phyloP scores from a whole-genome alignment of 2,329 filamentous ascomycete species.

The Cladophialophora exuberans region DNA sequence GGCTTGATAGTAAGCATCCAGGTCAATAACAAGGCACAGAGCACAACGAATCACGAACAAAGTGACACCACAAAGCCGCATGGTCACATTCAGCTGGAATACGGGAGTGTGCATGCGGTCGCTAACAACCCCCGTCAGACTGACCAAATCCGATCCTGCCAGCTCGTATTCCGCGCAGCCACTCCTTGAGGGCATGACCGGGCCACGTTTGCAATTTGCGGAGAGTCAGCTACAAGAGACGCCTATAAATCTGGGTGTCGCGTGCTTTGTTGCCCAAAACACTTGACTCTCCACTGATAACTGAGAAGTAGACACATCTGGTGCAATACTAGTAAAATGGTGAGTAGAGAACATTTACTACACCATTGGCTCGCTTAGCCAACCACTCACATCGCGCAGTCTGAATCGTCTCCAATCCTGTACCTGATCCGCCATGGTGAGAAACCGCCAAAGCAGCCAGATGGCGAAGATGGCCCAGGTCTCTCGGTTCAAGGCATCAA shows the following conservation, averaged over 20 bases:
- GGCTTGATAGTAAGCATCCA: not conserved
- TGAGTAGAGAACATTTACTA: not conserved
- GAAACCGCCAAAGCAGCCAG: conserved; percentile 55
- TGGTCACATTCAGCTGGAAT: not conserved
- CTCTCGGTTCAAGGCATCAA: conserved; percentile 56
- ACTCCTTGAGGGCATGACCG: not conserved
- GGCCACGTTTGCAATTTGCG: too few species aligned
- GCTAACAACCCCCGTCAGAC: not conserved
- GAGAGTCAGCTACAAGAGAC: not conserved
- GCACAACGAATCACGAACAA: not conserved
- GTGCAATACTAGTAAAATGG: too few species aligned
- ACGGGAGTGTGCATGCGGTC: not conserved
- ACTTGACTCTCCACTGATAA: too few species aligned
- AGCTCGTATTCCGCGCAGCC: conserved; percentile 1
- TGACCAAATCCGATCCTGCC: not conserved
- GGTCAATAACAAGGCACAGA: not conserved
- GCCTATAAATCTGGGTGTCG: not conserved
- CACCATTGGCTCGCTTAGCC: not conserved
- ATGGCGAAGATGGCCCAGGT: conserved; percentile 41
- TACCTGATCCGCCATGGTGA: conserved; percentile 69
- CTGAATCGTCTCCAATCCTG: conserved; percentile 49
- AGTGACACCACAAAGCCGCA: not conserved
- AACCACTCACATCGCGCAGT: not conserved
- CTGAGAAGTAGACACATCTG: too few species aligned
- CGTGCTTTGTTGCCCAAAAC: not conserved